Conservation (phyloP, 108 stramenopile genomes). For the Asterionellopsis glacialis region DNA sequence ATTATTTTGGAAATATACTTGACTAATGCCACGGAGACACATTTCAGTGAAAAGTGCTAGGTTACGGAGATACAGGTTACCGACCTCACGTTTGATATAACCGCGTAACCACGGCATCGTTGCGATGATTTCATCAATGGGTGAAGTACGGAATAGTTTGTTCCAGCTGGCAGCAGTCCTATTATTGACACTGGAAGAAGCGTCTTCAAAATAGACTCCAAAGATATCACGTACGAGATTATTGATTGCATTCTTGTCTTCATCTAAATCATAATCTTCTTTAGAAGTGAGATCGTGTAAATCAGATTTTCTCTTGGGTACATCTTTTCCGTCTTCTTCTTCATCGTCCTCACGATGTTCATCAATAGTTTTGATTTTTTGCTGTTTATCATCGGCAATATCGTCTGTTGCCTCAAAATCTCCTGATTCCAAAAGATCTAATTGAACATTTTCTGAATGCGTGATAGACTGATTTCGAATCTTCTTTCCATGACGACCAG, state of each 20-base stretch:
- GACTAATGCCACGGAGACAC: slow-evolving; percentile 24
- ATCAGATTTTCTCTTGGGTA: too few relatives aligned
- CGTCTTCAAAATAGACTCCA: too few relatives aligned
- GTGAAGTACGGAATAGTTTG: neutral
- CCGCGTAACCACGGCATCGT: slow-evolving; percentile 18
- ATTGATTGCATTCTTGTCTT: too few relatives aligned
- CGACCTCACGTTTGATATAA: neutral
- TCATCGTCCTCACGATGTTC: too few relatives aligned
- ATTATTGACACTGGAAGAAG: neutral
- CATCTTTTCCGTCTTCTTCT: too few relatives aligned
- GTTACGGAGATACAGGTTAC: neutral
- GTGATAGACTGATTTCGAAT: too few relatives aligned
- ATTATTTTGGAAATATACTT: slow-evolving; percentile 37
- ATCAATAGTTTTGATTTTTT: neutral
- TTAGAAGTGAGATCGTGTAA: too few relatives aligned
- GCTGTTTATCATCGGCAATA: neutral
- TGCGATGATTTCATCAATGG: slow-evolving; percentile 5
- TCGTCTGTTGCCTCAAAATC: neutral
- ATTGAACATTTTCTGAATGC: too few relatives aligned
- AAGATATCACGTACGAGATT: too few relatives aligned
- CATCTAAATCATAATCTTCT: too few relatives aligned
- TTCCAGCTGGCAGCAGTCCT: neutral
- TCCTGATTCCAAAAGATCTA: too few relatives aligned
- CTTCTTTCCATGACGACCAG: neutral
- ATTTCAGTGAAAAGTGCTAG: slow-evolving; percentile 14